These are phyloP conservation scores for Guadua angustifolia DNA, from an alignment of 176 grass and related monocot species.

Conservation along the genomic window DNA sequence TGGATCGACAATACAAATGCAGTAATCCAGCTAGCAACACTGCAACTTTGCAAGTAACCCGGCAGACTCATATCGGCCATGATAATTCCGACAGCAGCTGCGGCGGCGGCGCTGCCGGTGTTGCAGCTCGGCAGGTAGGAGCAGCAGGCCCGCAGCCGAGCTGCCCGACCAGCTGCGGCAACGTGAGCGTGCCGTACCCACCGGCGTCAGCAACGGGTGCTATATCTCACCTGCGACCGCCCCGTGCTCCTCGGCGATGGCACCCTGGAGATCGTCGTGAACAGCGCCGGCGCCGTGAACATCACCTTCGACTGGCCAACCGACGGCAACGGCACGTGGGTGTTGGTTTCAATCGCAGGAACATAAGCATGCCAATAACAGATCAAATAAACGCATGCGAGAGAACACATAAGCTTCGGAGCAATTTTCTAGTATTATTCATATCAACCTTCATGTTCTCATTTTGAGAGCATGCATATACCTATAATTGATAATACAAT, in stretches of 20 bases:
- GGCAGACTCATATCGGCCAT: background rate
- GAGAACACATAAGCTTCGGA: too few species aligned
- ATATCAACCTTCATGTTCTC: too few species aligned
- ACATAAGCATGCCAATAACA: too few species aligned
- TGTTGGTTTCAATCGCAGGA: too few species aligned
- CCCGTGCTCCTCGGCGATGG: slow-evolving; percentile 19
- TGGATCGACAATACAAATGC: too few species aligned
- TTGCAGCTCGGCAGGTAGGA: background rate
- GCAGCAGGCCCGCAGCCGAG: background rate
- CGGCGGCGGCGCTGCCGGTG: too few species aligned
- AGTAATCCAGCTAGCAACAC: too few species aligned
- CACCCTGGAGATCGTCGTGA: background rate
- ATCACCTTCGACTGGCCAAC: fast-evolving
- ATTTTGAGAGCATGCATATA: too few species aligned
- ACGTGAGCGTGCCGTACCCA: slow-evolving; percentile 28
- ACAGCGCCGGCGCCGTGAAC: slow-evolving; percentile 6
- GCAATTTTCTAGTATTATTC: too few species aligned
- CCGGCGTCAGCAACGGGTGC: slow-evolving; percentile 19
- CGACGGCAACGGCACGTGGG: background rate
- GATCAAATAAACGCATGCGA: too few species aligned
- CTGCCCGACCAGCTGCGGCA: slow-evolving; percentile 13
- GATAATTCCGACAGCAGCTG: background rate
- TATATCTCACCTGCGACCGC: slow-evolving; percentile 35
- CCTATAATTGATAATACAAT: too few species aligned
- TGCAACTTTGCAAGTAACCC: too few species aligned